Evolutionary conservation across 345 rosid genomes (phyloP), one percentile per base, ranked within the genome.

Genomic region (Schrenkiella parvula): DNA sequence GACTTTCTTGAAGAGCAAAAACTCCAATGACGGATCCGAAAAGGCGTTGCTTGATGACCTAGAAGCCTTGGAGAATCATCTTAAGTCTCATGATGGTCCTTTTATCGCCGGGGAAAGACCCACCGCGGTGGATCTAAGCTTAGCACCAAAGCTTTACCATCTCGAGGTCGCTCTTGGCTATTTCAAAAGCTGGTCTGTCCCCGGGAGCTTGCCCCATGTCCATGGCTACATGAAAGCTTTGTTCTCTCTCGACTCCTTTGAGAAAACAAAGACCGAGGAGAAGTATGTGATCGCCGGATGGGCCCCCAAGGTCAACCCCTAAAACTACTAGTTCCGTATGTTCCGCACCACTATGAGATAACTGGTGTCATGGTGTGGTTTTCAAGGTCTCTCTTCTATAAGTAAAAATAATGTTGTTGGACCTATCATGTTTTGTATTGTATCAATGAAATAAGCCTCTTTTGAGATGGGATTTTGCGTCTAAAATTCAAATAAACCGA

Each of bases 131-230:
- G 98, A 95, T 82, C 75, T 95, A 48, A 83, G 85, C 84, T 83
- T 95, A 85, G 96, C 84, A 66, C 97, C 99, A 3, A 95, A 92
- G 83, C 83, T 95, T 68, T 90, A 86, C 83, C 99, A 95, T 80
- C 92, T 95, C 2, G 67, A 90, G 82, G 75, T 86, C 10, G 88
- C 89, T 69, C 93, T 90, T 52, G 96, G 86, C 57, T 92, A 95
- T 72, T 95, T 86, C 61, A 95, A 95, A 82, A 85, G 85, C 64
- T 88, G 97, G 98, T 74, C 84, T 69, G 52, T 92, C 53, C 99
- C 97, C 1, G 88, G 72, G 66, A 82, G 66, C 73, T 83, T 90
- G 81, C 66, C 85, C 26, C 68, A 81, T 80, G 84, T 88, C 80
- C 86, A 65, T 72, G 67, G 62, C 69, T 95, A 92, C 87, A 82